Percentiles rank a stretch among this genome's conserved stretches.
Evolutionary conservation across 331 rosid genomes (phyloP).

Genomic region (Erythrophleum ivorense): DNA sequence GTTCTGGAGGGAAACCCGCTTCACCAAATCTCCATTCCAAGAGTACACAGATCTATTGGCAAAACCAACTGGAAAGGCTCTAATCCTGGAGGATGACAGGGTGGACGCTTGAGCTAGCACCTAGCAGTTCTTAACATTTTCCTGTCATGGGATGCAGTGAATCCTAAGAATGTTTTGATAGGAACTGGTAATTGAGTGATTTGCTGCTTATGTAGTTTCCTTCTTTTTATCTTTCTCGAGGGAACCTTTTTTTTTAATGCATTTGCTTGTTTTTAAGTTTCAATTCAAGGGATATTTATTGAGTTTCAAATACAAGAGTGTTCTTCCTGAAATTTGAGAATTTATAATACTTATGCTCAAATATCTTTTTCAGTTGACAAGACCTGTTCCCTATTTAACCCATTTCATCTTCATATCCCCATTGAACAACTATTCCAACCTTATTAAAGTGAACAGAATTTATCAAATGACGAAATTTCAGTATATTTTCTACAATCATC

Average conservation of each 20-base stretch:
- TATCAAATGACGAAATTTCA: background rate
- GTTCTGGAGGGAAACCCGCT: slow-evolving; percentile 25
- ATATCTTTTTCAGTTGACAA: background rate
- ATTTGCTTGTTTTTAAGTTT: background rate
- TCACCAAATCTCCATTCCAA: slow-evolving; percentile 47
- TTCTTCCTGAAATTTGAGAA: background rate
- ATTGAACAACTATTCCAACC: background rate
- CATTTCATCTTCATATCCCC: background rate
- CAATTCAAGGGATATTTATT: background rate
- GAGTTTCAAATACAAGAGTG: background rate
- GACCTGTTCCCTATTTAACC: background rate
- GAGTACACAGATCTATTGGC: slow-evolving; percentile 57
- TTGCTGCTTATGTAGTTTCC: background rate
- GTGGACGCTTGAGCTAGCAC: slow-evolving; percentile 13
- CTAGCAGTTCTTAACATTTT: background rate
- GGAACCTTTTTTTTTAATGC: background rate
- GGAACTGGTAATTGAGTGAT: background rate
- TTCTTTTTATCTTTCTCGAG: background rate
- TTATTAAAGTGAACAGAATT: background rate
- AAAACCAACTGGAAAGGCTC: slow-evolving; percentile 22
- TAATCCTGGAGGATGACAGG: slow-evolving; percentile 21
- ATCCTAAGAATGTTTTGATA: slow-evolving; percentile 4
- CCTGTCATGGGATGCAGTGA: background rate
- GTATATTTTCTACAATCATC: slow-evolving; percentile 25
- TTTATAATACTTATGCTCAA: background rate